Base-by-base conservation (phyloP, 345 rosid species). In the Rhizophora mangle region DNA sequence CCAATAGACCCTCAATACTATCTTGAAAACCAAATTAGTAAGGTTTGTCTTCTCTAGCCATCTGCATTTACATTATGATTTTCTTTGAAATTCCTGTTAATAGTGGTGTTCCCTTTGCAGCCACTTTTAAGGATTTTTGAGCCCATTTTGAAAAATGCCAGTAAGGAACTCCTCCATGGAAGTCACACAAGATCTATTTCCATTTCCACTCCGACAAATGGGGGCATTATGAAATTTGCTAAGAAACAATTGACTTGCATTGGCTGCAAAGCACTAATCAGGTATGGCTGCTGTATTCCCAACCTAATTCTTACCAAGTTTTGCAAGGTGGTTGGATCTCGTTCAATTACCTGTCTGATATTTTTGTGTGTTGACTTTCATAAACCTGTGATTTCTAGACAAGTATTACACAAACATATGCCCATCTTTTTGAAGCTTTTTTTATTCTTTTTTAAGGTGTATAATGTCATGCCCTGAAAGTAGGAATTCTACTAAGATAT, bases 71-170 rank as follows among this genome's bases (percentile, higher is more conserved):
- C 21, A 36, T 54, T 36, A 24, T 31, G 26, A 51, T 31, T 64
- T 70, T 76, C 43, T 60, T 68, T 21, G 18, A 3, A 13, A 24
- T 27, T 29, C 29, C 11, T 69, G 34, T 62, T 75, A 63, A 70
- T 60, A 10, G n/a, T 75, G n/a, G 26, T 61, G 8, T 63, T 63
- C 61, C 53, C 66, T 22, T 52, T 80, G 75, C 94, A 95, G 96
- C 98, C 98, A 0, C 89, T 95, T 75, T 76, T 95, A 71, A 90
- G 99, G 80, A 88, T 95, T 71, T 95, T 95, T 63, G 98, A 95
- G 81, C 99, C 99, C 57, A 93, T 95, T 68, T 76, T 95, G 82
- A 92, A 88, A 87, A 95, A 95, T 75, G 99, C 99, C 15, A 88
- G 90, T 79, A 83, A 72, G 66, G 98, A 95, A 82, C 99, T 92